phyloP scores from a whole-genome alignment of 2,329 filamentous ascomycete genomes.

The Orbilia brochopaga region DNA sequence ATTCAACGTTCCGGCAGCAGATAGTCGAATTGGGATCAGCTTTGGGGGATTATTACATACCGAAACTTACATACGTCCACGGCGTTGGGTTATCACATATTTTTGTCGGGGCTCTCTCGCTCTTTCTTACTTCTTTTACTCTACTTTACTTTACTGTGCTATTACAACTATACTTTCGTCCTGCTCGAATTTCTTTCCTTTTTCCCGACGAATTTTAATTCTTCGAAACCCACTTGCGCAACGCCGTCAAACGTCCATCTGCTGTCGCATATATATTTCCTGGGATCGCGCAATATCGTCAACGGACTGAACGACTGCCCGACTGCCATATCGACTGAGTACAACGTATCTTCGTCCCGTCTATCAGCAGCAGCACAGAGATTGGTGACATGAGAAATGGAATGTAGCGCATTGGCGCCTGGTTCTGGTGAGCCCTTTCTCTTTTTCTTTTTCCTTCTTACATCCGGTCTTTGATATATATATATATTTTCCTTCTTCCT shows the following conservation, averaged over 20 bases:
- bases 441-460: conserved; percentile 13
- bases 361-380: conserved; percentile 30
- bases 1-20: conserved; percentile 25
- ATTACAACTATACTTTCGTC: no score
- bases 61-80: background rate
- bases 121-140: conserved; percentile 32
- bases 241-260: conserved; percentile 17
- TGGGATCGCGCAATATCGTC: conserved; percentile 36
- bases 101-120: conserved; percentile 13
- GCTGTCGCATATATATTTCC: conserved; percentile 23
- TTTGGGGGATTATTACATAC: background rate
- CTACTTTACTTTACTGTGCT: conserved; percentile 20
- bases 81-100: conserved; percentile 2
- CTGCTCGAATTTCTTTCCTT: conserved; percentile 31
- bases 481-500: no score
- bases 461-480: no score
- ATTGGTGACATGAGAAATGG: conserved; percentile 51
- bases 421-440: conserved; percentile 25
- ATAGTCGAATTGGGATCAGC: conserved; percentile 22
- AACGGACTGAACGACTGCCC: no score
- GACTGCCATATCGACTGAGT: conserved; percentile 5
- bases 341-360: conserved; percentile 22
- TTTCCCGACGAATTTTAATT: no score
- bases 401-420: conserved; percentile 51
- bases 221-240: conserved; percentile 43